These are phyloP conservation scores for Zymoseptoria pseudotritici DNA, from an alignment of 2,329 filamentous ascomycete genomes.

Conservation along the genomic window DNA sequence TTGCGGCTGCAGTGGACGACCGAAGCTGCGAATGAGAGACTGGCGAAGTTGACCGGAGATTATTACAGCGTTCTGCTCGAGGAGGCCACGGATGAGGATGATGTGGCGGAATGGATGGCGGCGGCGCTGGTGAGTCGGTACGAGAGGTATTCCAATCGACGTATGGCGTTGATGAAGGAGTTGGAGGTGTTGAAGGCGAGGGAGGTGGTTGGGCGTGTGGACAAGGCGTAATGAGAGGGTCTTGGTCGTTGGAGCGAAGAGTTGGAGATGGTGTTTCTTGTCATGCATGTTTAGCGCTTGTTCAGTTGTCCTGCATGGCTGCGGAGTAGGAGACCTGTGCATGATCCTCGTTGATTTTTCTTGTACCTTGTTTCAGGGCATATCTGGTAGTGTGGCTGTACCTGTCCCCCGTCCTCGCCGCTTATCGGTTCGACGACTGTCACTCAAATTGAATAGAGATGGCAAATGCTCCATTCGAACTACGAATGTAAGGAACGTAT, in stretches of 20 bases:
- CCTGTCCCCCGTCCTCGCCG: no score
- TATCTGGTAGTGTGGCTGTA: no score
- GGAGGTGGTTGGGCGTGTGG: neutral
- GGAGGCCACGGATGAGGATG: neutral
- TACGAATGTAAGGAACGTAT: no score
- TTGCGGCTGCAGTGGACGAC: neutral
- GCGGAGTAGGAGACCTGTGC: no score
- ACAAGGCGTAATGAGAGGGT: neutral
- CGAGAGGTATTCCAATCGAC: neutral
- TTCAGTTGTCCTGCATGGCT: no score
- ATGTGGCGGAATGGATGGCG: neutral
- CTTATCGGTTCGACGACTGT: no score
- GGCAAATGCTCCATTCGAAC: no score
- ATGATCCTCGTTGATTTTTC: no score
- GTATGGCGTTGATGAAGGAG: neutral
- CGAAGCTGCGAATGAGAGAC: neutral
- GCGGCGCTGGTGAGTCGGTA: neutral
- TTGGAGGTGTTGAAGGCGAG: neutral
- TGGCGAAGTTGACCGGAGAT: neutral
- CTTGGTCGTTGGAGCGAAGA: neutral
- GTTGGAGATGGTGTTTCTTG: neutral
- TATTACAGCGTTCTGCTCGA: neutral
- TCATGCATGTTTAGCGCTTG: neutral
- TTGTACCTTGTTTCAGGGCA: no score
- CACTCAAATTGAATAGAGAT: no score